Evolutionary conservation across 495 filamentous ascomycete genomes (phyloP).

Genomic region (Aspergillus panamensis): DNA sequence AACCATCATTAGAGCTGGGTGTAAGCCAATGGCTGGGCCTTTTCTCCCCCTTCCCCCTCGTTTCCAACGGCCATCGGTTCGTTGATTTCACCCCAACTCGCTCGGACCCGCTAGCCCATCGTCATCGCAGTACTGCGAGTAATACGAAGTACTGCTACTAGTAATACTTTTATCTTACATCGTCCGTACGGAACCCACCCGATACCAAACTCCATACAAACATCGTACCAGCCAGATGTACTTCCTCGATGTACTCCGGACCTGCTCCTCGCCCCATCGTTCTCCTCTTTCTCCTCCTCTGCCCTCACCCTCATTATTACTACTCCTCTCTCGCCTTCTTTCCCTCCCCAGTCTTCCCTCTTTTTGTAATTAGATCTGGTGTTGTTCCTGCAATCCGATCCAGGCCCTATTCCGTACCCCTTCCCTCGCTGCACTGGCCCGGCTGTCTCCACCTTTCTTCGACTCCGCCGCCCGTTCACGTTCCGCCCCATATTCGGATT

Average conservation of each 20-base stretch:
- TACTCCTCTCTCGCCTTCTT: conserved; percentile 7
- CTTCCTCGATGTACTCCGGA: conserved; percentile 7
- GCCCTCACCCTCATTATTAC: conserved; percentile 3
- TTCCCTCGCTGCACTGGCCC: conserved; percentile 7
- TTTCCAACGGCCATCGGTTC: conserved; percentile 10
- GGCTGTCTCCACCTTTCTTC: conserved; percentile 18
- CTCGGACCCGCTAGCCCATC: conserved; percentile 15
- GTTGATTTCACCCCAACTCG: conserved; percentile 5
- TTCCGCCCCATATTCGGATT: conserved; percentile 26
- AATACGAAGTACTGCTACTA: too few species aligned
- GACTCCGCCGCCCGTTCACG: conserved; percentile 26
- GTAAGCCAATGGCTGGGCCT: background rate
- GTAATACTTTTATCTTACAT: background rate
- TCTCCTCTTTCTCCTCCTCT: conserved; percentile 11
- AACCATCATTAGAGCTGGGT: background rate
- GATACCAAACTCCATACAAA: background rate
- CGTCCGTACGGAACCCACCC: conserved; percentile 4
- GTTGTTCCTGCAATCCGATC: background rate
- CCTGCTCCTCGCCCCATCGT: conserved; percentile 10
- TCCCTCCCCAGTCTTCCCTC: conserved; percentile 1
- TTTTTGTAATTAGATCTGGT: conserved; percentile 7
- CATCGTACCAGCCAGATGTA: background rate
- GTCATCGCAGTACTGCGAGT: conserved; percentile 5
- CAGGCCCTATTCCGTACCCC: conserved; percentile 2
- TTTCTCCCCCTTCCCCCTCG: conserved; percentile 1